phyloP scores from a whole-genome alignment of 768 basidiomycete species.

The Rhodosporidiobolus odoratus region DNA sequence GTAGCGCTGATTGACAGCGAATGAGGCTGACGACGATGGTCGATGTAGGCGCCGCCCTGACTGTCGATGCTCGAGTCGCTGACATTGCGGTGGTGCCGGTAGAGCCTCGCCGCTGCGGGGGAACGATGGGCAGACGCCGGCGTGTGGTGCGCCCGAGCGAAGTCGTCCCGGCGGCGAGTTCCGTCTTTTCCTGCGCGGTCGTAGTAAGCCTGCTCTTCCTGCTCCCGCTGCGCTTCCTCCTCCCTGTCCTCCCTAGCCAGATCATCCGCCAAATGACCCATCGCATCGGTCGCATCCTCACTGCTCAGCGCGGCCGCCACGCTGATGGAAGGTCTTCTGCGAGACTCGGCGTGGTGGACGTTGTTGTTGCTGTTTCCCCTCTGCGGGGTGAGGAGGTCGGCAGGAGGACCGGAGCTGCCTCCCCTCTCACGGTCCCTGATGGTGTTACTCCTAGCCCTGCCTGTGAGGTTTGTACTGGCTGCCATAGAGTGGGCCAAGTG shows the following conservation, averaged over 20 bases:
- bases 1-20: slow-evolving; percentile 28
- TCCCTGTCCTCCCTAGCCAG: slow-evolving; percentile 32
- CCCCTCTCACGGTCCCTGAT: slow-evolving; percentile 9
- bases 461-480: neutral
- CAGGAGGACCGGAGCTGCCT: neutral
- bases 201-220: neutral
- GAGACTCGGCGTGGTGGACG: neutral
- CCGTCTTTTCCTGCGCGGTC: neutral
- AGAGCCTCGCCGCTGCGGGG: slow-evolving; percentile 36
- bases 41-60: slow-evolving; percentile 42
- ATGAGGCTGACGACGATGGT: slow-evolving; percentile 41
- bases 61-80: slow-evolving; percentile 43
- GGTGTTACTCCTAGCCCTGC: slow-evolving; percentile 19
- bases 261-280: slow-evolving; percentile 38
- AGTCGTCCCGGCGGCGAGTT: neutral
- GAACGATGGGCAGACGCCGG: neutral
- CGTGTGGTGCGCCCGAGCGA: neutral
- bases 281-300: slow-evolving; percentile 20
- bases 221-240: slow-evolving; percentile 16
- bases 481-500: slow-evolving; percentile 31
- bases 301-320: neutral
- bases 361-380: slow-evolving; percentile 7
- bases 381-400: slow-evolving; percentile 2
- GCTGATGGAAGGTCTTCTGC: slow-evolving; percentile 15
- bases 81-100: slow-evolving; percentile 42